Percentiles rank a stretch among this genome's conserved stretches.
Evolutionary conservation across 768 basidiomycete species (phyloP).

Genomic region (Solioccasus polychromus): DNA sequence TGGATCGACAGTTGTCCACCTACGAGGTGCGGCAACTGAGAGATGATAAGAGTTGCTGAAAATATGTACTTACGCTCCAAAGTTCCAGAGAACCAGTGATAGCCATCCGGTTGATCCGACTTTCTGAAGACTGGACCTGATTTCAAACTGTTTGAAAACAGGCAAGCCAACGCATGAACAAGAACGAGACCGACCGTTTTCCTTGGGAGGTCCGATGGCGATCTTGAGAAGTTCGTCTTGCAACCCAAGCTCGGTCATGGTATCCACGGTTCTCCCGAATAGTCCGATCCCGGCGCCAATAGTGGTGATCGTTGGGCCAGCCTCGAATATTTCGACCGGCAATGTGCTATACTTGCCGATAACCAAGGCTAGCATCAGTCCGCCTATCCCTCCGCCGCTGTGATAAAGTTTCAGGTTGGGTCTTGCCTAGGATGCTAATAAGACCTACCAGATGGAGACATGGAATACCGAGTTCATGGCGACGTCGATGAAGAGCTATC

Average conservation of each 20-base stretch:
- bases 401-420: not conserved
- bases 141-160: not conserved
- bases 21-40: constrained; percentile 9
- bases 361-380: constrained; percentile 32
- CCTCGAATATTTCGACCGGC: constrained; percentile 43
- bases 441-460: constrained; percentile 1
- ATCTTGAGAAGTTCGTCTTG: constrained; percentile 30
- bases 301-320: constrained; percentile 37
- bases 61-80: constrained; percentile 21
- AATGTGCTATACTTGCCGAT: constrained; percentile 25
- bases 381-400: constrained; percentile 41
- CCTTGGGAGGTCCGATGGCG: constrained; percentile 13
- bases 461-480: not conserved
- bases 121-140: constrained; percentile 29
- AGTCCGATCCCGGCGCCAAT: constrained; percentile 46
- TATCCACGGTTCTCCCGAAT: constrained; percentile 45
- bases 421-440: not conserved
- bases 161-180: not conserved
- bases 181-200: constrained; percentile 16
- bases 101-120: constrained; percentile 33
- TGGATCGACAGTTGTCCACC: constrained; percentile 33
- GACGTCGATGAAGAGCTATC: too few relatives aligned
- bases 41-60: not conserved
- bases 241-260: constrained; percentile 39
- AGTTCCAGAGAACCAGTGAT: constrained; percentile 23